Conservation (phyloP, 2,329 filamentous ascomycete species). For the Pleomassaria siparia region DNA sequence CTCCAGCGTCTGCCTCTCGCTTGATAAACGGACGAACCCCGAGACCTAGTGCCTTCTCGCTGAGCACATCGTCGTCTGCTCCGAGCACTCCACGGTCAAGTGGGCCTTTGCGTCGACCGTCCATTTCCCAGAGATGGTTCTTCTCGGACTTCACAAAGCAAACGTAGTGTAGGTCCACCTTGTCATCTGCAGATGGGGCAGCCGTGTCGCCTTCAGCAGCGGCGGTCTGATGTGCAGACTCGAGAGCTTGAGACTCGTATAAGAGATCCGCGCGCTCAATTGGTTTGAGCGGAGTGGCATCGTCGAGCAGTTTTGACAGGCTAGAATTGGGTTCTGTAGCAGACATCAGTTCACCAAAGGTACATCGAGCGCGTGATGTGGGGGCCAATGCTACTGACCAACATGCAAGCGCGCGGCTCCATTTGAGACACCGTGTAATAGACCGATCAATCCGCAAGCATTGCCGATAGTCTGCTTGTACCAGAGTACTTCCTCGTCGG, state of each 20-base stretch:
- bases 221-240: constrained; percentile 75
- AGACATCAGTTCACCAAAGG: constrained; percentile 13
- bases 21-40: constrained; percentile 65
- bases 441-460: constrained; percentile 87
- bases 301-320: constrained; percentile 65
- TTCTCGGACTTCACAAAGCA: constrained; percentile 81
- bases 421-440: constrained; percentile 83
- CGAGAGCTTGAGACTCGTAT: constrained; percentile 74
- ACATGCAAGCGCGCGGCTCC: constrained; percentile 61
- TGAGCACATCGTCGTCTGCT: constrained; percentile 55
- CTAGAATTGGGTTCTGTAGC: constrained; percentile 52
- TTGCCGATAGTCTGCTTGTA: constrained; percentile 96
- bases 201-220: constrained; percentile 76
- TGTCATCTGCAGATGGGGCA: constrained; percentile 75
- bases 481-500: constrained; percentile 79
- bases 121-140: constrained; percentile 75
- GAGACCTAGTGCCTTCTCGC: constrained; percentile 71
- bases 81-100: constrained; percentile 59
- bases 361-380: neutral
- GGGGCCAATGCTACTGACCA: constrained; percentile 20
- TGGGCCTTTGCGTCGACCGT: constrained; percentile 73
- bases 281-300: constrained; percentile 71
- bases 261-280: constrained; percentile 69
- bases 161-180: constrained; percentile 93
- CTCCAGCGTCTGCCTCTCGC: constrained; percentile 56